Evolutionary conservation across 306 rosid species (phyloP), one percentile per base, ranked within the genome.

Genomic region (Carpinus viminea): DNA sequence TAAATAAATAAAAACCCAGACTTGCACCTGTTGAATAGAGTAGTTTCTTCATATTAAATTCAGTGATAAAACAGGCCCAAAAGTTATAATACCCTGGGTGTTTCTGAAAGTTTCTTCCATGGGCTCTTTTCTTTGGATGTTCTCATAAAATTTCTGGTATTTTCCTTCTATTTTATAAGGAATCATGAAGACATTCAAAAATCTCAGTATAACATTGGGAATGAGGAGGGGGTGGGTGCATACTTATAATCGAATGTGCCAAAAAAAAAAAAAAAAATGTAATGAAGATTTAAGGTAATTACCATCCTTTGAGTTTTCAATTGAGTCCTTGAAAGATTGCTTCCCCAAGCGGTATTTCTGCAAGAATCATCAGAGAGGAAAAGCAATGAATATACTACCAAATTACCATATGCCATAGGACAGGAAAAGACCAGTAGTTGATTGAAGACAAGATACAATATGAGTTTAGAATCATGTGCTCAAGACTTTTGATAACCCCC

Each of bases 311-410:
- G 88, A 81, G 80, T 62, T 86, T 38, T 88, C 91, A 12, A 80
- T 78, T 8, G 78, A 86, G 28, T 88, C 91, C 89, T 83, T 88
- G 85, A 83, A 78, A 15, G 91, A 78, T 77, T 86, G 91, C 83
- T 86, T 88, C 65, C 91, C 89, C 41, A 88, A 55, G 71, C 91
- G 86, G 62, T 81, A 88, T 82, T 88, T 88, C 91, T 88, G 89
- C 76, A 57, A 83, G 77, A 43, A 85, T 56, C 74, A 47, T 52
- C 69, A 75, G 50, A 66, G 46, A 66, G 34, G 73, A 69, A 69
- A 43, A 43, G 53, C 54, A 15, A 48, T 38, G 73, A 69, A 10
- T 41, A 69, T 48, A 69, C 54, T 9, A 45, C 10, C 50, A 69
- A 41, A 31, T 62, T 31, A 66, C 26, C 17, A 20, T 2, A 68